These are phyloP conservation scores for Salvia splendens DNA, from an alignment of 257 asterid genomes.

Conservation along the genomic window DNA sequence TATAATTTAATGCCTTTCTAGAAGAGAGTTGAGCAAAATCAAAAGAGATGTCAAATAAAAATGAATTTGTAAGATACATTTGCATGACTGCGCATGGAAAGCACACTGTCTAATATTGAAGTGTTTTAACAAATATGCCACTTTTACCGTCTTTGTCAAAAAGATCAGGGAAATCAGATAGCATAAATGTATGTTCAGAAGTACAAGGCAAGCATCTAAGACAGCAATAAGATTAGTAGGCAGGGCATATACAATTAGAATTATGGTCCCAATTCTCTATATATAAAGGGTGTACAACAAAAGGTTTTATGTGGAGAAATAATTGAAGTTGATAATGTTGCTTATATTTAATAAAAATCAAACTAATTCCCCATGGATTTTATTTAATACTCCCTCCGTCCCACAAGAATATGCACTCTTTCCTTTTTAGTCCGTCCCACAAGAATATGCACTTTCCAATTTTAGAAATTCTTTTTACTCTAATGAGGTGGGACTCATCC, in stretches of 20 bases:
- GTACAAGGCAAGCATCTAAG: conserved; percentile 3
- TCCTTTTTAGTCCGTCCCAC: too few species aligned
- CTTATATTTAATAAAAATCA: neutral
- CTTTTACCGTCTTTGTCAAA: neutral
- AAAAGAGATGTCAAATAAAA: neutral
- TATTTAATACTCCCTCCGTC: conserved; percentile 10
- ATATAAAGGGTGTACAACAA: neutral
- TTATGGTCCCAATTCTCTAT: neutral
- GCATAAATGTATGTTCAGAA: neutral
- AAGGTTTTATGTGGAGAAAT: neutral
- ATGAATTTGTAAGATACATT: neutral
- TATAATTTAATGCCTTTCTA: neutral
- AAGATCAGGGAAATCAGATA: neutral
- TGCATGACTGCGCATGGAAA: neutral
- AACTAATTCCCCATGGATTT: conserved; percentile 1
- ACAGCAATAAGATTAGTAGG: neutral
- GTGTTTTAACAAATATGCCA: neutral
- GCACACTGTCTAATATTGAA: neutral
- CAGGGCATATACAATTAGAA: neutral
- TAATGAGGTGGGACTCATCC: too few species aligned
- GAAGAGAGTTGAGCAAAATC: neutral
- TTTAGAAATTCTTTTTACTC: too few species aligned
- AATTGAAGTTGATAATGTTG: neutral
- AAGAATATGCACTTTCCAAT: too few species aligned
- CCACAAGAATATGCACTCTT: too few species aligned